Percentiles rank a stretch among this genome's conserved stretches.
phyloP scores from a whole-genome alignment of 345 rosid species.

The Citrus sinensis region DNA sequence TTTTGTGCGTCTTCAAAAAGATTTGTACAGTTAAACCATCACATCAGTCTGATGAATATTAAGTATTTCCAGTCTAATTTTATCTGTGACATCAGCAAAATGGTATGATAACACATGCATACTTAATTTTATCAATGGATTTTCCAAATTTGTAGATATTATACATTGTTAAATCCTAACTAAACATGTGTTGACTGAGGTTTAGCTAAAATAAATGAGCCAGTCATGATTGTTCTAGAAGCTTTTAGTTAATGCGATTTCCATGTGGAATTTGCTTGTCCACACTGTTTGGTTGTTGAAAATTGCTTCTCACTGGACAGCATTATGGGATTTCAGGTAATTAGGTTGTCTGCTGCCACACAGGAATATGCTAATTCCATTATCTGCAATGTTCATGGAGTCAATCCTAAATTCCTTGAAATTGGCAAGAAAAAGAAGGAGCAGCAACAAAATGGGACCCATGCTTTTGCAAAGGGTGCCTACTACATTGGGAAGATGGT shows the following conservation, averaged over 20 bases:
- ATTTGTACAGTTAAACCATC: background rate
- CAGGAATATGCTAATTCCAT: conserved; percentile 82
- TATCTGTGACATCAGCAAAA: background rate
- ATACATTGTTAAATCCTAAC: background rate
- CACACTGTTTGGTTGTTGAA: background rate
- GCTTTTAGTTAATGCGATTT: background rate
- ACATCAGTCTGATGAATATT: background rate
- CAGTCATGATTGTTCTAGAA: background rate
- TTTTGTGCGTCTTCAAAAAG: background rate
- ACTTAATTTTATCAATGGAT: background rate
- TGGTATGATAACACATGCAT: background rate
- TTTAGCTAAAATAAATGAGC: background rate
- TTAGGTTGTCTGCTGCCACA: conserved; percentile 91
- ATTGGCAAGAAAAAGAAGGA: conserved; percentile 70
- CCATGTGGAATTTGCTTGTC: background rate
- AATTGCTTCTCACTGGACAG: conserved; percentile 5
- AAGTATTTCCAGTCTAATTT: background rate
- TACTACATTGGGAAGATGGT: conserved; percentile 97
- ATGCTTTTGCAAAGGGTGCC: conserved; percentile 68
- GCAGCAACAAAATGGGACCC: conserved; percentile 43
- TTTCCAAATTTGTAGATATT: background rate
- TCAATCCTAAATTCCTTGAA: conserved; percentile 86
- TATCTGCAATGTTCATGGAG: conserved; percentile 94
- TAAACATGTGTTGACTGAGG: too few relatives aligned
- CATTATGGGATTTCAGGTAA: conserved; percentile 49